phyloP scores from a whole-genome alignment of 164 flowering plant species.

The Litsea cubeba region DNA sequence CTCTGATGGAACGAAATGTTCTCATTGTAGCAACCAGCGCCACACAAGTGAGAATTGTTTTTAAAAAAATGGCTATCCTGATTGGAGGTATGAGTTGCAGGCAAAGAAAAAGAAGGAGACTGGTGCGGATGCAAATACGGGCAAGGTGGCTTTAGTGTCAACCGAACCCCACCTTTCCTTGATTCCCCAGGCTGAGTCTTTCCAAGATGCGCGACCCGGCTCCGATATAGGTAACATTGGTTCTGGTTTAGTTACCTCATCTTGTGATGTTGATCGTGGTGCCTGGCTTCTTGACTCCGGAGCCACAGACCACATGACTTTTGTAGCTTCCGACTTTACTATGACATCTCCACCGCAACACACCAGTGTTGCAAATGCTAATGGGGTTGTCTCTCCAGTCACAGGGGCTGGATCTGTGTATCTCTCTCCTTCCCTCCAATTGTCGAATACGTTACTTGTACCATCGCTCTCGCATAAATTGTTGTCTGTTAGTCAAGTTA shows the following conservation, averaged over 20 bases:
- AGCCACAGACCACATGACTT: not conserved
- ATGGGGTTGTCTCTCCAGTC: not conserved
- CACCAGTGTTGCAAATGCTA: not conserved
- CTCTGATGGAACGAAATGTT: not conserved
- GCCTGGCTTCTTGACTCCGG: not conserved
- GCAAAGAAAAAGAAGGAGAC: no score
- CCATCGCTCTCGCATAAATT: no score
- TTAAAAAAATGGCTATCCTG: not conserved
- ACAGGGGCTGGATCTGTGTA: not conserved
- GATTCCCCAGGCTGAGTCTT: no score
- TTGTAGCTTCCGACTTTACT: not conserved
- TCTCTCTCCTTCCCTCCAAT: slow-evolving; percentile 1
- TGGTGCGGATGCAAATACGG: not conserved
- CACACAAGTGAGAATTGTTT: not conserved
- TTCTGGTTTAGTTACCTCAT: not conserved
- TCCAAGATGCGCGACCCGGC: not conserved
- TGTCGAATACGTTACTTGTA: not conserved
- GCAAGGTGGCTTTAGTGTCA: not conserved
- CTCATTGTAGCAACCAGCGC: not conserved
- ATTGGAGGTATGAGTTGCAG: no score
- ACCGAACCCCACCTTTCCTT: not conserved
- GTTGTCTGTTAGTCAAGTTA: no score
- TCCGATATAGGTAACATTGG: not conserved
- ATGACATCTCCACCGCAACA: not conserved
- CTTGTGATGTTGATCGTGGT: not conserved